Conservation (phyloP, 2,329 filamentous ascomycete species). For the Venturiaceae sp. region DNA sequence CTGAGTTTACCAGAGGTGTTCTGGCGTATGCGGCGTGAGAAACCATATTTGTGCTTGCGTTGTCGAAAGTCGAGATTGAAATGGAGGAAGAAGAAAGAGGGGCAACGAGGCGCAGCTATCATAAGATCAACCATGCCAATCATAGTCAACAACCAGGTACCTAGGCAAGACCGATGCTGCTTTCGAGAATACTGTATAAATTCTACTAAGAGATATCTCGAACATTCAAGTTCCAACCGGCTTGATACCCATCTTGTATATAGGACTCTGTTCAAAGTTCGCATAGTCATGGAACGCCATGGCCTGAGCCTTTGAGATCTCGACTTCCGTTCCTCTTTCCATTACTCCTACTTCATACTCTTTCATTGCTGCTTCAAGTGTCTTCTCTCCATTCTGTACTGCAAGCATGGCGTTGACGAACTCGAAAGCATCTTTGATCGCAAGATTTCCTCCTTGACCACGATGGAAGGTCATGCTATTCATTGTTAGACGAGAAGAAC, state of each 20-base stretch:
- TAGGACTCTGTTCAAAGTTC: slow-evolving; percentile 20
- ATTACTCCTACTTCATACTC: slow-evolving; percentile 19
- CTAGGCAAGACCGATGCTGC: too few relatives aligned
- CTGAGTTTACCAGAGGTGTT: too few relatives aligned
- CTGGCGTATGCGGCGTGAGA: too few relatives aligned
- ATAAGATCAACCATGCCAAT: too few relatives aligned
- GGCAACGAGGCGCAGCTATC: too few relatives aligned
- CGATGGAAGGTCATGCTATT: slow-evolving; percentile 10
- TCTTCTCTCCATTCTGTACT: slow-evolving; percentile 1
- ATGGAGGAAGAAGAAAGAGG: too few relatives aligned
- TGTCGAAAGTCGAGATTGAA: too few relatives aligned
- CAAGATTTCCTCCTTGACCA: slow-evolving; percentile 10
- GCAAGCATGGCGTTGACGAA: slow-evolving; percentile 6
- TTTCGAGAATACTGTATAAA: too few relatives aligned
- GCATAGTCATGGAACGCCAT: slow-evolving; percentile 23
- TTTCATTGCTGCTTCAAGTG: slow-evolving; percentile 13
- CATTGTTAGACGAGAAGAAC: background rate
- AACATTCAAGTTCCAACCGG: slow-evolving; percentile 6
- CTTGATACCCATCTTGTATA: slow-evolving; percentile 19
- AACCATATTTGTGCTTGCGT: too few relatives aligned
- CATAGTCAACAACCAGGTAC: too few relatives aligned
- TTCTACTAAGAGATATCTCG: too few relatives aligned
- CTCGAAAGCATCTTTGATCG: slow-evolving; percentile 9
- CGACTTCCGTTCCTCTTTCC: slow-evolving; percentile 21
- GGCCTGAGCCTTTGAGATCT: slow-evolving; percentile 21